Evolutionary conservation across 108 stramenopile species (phyloP), one percentile per base, ranked within the genome.

Genomic region (Phaeodactylum tricornutum): DNA sequence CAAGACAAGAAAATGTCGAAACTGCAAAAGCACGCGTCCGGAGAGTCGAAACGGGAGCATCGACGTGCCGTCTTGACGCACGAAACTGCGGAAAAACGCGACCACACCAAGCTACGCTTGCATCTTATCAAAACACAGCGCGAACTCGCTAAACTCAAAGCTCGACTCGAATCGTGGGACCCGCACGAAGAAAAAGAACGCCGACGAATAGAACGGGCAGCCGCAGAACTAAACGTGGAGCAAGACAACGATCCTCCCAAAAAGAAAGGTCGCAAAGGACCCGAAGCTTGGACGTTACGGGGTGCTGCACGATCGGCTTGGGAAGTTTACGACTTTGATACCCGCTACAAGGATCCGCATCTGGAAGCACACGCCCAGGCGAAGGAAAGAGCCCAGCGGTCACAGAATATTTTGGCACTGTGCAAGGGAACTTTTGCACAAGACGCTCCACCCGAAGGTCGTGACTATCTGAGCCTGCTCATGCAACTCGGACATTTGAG

Each of bases 241-340:
- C 20, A 27, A 24, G 60, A 62, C 42, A 50, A 64, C 1, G 62
- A 75, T 50, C 34, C 19, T 7, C 46, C 57, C 15, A 20, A 67
- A 9, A 42, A 49, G 21, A 17, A 56, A 16, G 53, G 47, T 56
- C 74, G 89, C 8, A 57, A 60, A 7, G 89, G 85, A 27, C 89
- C 85, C 0, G 80, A 82, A 44, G 76, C 74, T 4, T 93, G 92
- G 92, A 87, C 89, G 65, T 50, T 93, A 26, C 69, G 74, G 21
- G 92, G 92, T 12, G 87, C 92, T 6, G 92, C 92, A 22, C 68
- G 87, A 30, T 87, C 92, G 0, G 92, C 92, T 8, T 66, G 64
- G 62, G 62, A 85, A 65, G 83, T 93, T 0, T 89, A 93, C 49
- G 87, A 89, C 58, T 89, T 89, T 58, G 92, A 93, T 59, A 73